Conservation (phyloP, 2,329 filamentous ascomycete species). For the Atkinsonella hypoxylon region DNA sequence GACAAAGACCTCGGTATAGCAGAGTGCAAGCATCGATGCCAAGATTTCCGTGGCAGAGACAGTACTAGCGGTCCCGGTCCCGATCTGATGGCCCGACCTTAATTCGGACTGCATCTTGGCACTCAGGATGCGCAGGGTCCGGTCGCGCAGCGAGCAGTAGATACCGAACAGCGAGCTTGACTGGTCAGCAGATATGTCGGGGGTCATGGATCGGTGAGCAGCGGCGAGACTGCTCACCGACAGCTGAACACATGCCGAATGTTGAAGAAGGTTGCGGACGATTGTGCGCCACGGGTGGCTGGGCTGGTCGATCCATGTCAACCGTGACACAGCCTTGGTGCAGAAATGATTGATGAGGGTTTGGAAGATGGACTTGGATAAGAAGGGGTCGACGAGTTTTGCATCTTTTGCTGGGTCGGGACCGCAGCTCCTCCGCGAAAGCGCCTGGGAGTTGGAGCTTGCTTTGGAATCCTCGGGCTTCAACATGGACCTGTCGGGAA, state of each 20-base stretch:
- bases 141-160: conserved; percentile 4
- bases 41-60: conserved; percentile 1
- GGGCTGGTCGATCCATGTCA: conserved; percentile 13
- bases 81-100: background rate
- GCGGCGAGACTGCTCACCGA: conserved; percentile 7
- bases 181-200: background rate
- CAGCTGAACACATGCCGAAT: conserved; percentile 10
- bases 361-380: conserved; percentile 6
- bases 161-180: background rate
- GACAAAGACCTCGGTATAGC: conserved; percentile 7
- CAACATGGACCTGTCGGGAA: background rate
- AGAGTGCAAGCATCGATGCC: conserved; percentile 7
- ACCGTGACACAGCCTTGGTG: conserved; percentile 9
- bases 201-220: conserved; percentile 6
- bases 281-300: conserved; percentile 10
- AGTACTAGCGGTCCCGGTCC: background rate
- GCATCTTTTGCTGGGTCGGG: background rate
- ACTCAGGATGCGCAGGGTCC: conserved; percentile 2
- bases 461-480: too few relatives aligned
- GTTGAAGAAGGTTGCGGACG: conserved; percentile 6
- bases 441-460: background rate
- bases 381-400: background rate
- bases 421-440: background rate
- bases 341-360: conserved; percentile 11
- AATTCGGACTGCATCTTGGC: conserved; percentile 3